A percentile compares a stretch with the other conserved stretches of the same genome.
Evolutionary conservation across 805 yeast species (phyloP).

Genomic region (Yarrowia sp.): DNA sequence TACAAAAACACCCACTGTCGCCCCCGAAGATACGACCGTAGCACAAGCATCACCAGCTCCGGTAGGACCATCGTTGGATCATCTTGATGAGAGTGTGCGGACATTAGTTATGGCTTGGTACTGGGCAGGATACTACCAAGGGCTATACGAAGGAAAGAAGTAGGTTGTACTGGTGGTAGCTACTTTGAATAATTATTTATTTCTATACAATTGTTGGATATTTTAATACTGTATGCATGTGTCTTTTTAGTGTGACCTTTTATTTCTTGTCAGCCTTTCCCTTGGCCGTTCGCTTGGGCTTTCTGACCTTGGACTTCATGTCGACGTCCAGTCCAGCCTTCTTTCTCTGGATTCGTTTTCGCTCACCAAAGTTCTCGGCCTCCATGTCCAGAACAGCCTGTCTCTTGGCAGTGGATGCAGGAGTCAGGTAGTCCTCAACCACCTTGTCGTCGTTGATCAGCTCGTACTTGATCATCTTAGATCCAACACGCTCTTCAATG

Average conservation of each 20-base stretch:
- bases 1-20: not conserved
- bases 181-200: not conserved
- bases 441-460: conserved; percentile 72
- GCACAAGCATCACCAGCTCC: not conserved
- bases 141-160: conserved; percentile 30
- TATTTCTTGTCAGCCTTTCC: not conserved
- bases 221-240: not conserved
- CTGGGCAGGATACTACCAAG: conserved; percentile 38
- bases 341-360: conserved; percentile 50
- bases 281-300: not conserved
- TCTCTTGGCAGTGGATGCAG: conserved; percentile 77
- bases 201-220: not conserved
- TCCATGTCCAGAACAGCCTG: conserved; percentile 95
- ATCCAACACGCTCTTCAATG: conserved; percentile 79
- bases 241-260: not conserved
- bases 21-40: not conserved
- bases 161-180: not conserved
- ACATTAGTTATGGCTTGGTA: conserved; percentile 36
- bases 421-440: conserved; percentile 66
- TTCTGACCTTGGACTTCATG: not conserved
- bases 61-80: conserved; percentile 19
- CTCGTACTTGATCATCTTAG: conserved; percentile 74
- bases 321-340: conserved; percentile 35
- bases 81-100: conserved; percentile 30
- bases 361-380: conserved; percentile 81